phyloP scores from a whole-genome alignment of 2,329 filamentous ascomycete genomes.

The Ampelomyces quisqualis region DNA sequence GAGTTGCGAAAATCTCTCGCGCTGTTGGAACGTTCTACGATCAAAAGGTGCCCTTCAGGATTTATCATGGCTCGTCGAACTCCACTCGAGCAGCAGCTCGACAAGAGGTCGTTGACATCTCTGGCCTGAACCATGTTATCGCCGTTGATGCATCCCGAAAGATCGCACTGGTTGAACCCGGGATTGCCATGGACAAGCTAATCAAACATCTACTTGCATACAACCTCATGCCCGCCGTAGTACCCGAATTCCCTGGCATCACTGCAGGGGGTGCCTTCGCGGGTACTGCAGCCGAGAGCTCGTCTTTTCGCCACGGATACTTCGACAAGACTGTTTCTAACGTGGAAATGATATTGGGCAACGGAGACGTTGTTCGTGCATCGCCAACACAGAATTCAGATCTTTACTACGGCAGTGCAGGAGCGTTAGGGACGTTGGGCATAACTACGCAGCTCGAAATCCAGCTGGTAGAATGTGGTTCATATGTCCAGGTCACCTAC shows the following conservation, averaged over 20 bases:
- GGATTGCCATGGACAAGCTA: slow-evolving; percentile 64
- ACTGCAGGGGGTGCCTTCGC: slow-evolving; percentile 64
- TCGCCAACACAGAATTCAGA: slow-evolving; percentile 51
- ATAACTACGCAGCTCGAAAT: slow-evolving; percentile 60
- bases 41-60: slow-evolving; percentile 43
- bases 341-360: slow-evolving; percentile 61
- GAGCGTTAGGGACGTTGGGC: slow-evolving; percentile 59
- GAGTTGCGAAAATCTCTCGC: slow-evolving; percentile 9
- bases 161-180: slow-evolving; percentile 60
- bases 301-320: slow-evolving; percentile 62
- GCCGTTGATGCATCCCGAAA: slow-evolving; percentile 42
- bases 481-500: slow-evolving; percentile 63
- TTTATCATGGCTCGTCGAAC: slow-evolving; percentile 56
- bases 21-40: slow-evolving; percentile 11
- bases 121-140: slow-evolving; percentile 47
- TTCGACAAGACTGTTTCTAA: slow-evolving; percentile 62
- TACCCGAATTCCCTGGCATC: slow-evolving; percentile 67
- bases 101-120: slow-evolving; percentile 43
- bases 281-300: slow-evolving; percentile 64
- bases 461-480: slow-evolving; percentile 52
- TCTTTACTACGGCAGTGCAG: slow-evolving; percentile 58
- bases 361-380: slow-evolving; percentile 54
- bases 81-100: slow-evolving; percentile 16
- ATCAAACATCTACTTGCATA: slow-evolving; percentile 56
- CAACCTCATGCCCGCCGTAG: slow-evolving; percentile 56